Percentiles rank a stretch among this genome's conserved stretches.
phyloP scores from a whole-genome alignment of 2,329 filamentous ascomycete species.

The Akanthomyces lecanii region DNA sequence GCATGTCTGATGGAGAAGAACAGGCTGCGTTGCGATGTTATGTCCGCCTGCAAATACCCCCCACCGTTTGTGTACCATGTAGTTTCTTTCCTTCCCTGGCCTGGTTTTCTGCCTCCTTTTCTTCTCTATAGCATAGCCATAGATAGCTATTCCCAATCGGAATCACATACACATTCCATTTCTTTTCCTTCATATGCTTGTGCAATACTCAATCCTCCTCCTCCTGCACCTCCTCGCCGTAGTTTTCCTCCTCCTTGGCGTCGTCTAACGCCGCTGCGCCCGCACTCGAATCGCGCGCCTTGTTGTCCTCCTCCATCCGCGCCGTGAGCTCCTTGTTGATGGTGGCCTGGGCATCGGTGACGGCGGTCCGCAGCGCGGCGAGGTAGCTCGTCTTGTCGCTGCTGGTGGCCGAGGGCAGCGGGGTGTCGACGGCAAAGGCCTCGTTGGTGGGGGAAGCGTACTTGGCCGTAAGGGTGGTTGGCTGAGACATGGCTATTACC shows the following conservation, averaged over 20 bases:
- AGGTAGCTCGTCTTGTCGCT: constrained; percentile 58
- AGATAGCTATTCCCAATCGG: neutral
- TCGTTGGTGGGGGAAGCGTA: constrained; percentile 52
- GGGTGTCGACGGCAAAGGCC: constrained; percentile 40
- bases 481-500: constrained; percentile 18
- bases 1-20: neutral
- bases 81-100: neutral
- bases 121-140: neutral
- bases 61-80: constrained; percentile 1
- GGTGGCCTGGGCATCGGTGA: constrained; percentile 55
- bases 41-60: constrained; percentile 16
- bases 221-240: constrained; percentile 78
- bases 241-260: constrained; percentile 67
- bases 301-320: constrained; percentile 73
- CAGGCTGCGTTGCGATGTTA: neutral
- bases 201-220: constrained; percentile 44
- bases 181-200: neutral
- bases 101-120: neutral
- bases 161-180: neutral
- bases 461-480: constrained; percentile 39
- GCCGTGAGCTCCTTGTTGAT: constrained; percentile 68
- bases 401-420: constrained; percentile 34
- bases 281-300: constrained; percentile 41
- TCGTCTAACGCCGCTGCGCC: constrained; percentile 41
- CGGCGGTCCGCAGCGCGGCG: constrained; percentile 51